These are phyloP conservation scores for Lyophyllum decastes DNA, from an alignment of 768 basidiomycete species.

Conservation along the genomic window DNA sequence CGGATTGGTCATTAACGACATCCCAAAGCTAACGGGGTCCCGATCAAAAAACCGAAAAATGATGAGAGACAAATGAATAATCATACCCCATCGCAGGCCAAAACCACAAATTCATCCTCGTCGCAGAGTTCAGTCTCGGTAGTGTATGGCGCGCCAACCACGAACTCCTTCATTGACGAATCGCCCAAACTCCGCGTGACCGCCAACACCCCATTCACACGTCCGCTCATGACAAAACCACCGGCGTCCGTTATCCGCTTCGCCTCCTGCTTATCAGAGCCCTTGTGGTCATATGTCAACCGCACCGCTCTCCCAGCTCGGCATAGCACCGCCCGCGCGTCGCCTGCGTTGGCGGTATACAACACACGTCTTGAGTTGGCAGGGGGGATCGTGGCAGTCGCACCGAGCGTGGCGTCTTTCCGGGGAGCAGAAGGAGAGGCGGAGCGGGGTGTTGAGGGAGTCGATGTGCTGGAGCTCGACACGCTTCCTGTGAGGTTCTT, in stretches of 20 bases:
- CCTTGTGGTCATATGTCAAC: slow-evolving; percentile 98
- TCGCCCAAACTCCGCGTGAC: slow-evolving; percentile 97
- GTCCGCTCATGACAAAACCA: slow-evolving; percentile 97
- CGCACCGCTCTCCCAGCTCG: slow-evolving; percentile 89
- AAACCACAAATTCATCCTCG: slow-evolving; percentile 91
- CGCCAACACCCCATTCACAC: slow-evolving; percentile 96
- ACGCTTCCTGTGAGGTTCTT: slow-evolving; percentile 47
- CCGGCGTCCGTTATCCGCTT: slow-evolving; percentile 98
- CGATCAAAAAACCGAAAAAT: slow-evolving; percentile 11
- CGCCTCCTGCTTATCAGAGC: slow-evolving; percentile 94
- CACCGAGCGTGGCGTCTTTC: slow-evolving; percentile 30
- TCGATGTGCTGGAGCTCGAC: slow-evolving; percentile 30
- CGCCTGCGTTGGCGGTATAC: slow-evolving; percentile 96
- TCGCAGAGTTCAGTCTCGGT: slow-evolving; percentile 94
- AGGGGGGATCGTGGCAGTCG: slow-evolving; percentile 45
- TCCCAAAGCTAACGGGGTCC: slow-evolving; percentile 81
- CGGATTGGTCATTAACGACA: slow-evolving; percentile 87
- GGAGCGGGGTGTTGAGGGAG: slow-evolving; percentile 35
- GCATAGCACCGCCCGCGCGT: slow-evolving; percentile 92
- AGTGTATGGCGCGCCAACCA: slow-evolving; percentile 96
- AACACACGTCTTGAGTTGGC: slow-evolving; percentile 68
- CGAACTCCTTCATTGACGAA: slow-evolving; percentile 99
- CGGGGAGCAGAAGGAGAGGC: slow-evolving; percentile 31
- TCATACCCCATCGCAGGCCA: slow-evolving; percentile 97
- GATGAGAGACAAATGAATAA: background rate